Evolutionary conservation across 306 rosid species (phyloP).

Genomic region (Cucumis cinereus): DNA sequence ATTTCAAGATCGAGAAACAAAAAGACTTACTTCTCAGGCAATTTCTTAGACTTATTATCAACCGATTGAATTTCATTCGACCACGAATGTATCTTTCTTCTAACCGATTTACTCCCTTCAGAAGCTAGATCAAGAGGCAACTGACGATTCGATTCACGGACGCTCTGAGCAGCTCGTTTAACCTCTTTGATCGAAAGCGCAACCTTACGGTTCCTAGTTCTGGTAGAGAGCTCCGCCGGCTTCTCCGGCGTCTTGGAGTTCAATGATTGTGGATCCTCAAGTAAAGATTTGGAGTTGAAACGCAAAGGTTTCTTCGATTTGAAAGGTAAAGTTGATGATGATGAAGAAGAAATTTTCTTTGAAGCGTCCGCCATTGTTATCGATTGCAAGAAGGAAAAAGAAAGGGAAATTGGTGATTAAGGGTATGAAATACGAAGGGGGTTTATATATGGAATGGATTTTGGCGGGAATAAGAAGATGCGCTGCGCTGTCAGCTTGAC

Average conservation of each 20-base stretch:
- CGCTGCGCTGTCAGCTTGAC: neutral
- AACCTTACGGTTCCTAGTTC: conserved; percentile 32
- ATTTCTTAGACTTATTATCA: conserved; percentile 5
- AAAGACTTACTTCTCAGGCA: conserved; percentile 41
- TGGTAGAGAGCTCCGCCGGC: conserved; percentile 3
- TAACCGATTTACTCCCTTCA: conserved; percentile 16
- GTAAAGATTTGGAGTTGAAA: conserved; percentile 15
- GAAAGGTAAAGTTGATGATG: conserved; percentile 12
- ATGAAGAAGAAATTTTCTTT: neutral
- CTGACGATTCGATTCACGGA: conserved; percentile 13
- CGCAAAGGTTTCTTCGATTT: conserved; percentile 27
- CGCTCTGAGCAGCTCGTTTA: conserved; percentile 25
- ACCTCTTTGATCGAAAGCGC: conserved; percentile 33
- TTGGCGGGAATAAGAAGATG: neutral
- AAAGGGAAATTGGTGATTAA: neutral
- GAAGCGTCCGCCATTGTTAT: conserved; percentile 30
- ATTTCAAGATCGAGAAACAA: neutral
- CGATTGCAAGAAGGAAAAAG: neutral
- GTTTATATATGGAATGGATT: conserved; percentile 5
- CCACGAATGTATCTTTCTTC: conserved; percentile 23
- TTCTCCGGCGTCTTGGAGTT: conserved; percentile 56
- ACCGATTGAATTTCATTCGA: neutral
- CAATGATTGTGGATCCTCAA: conserved; percentile 9
- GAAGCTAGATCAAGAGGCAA: conserved; percentile 4
- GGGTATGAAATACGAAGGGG: neutral